Base-by-base conservation (phyloP, 2,329 filamentous ascomycete genomes). In the Trichoderma lentiforme region DNA sequence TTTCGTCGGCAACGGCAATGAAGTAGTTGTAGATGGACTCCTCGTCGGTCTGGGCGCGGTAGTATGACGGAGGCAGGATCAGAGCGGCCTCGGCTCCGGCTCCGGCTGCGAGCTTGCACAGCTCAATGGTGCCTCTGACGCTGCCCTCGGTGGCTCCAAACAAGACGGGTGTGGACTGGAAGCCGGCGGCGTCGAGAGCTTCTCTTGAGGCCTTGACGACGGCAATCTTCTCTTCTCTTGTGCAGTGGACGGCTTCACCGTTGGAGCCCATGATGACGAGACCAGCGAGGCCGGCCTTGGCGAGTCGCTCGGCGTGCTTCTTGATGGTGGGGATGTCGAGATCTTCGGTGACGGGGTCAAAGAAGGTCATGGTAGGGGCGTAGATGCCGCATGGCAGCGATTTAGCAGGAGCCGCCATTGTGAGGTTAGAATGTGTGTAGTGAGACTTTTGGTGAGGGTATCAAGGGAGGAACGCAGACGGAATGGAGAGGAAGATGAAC, bases 191-290 rank as follows among this genome's bases (percentile, higher is more conserved):
- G 79, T 96, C 92, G 62, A 97, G 88, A 21, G 94, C 93, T 79
- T 94, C 91, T 71, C 94, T 90, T 9, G 93, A 95, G 68, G 93
- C 92, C 78, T 86, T 86, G 21, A 92, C 95, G 74, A 96, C 91
- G 36, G 89, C 88, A 62, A 89, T 81, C 81, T 94, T 94, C 83
- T 97, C 94, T 74, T 91, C 88, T 58, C 89, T 88, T 69, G 91
- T 93, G 77, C 95, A 91, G 84, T 97, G 93, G 71, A 94, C 92
- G 28, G 94, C 93, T 84, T 97, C 94, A 73, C 94, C 94, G 82
- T 97, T 97, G 76, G 93, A 97, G 74, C 94, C 94, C 91, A 96
- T 94, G 76, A 91, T 92, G 57, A 96, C 92, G 30, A 97, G 87
- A 43, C 94, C 94, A 62, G 91, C 92, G 12, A 97, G 89, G 9